These are phyloP conservation scores for Aspergillus sp. DNA, from an alignment of 2,329 filamentous ascomycete species.

Conservation along the genomic window DNA sequence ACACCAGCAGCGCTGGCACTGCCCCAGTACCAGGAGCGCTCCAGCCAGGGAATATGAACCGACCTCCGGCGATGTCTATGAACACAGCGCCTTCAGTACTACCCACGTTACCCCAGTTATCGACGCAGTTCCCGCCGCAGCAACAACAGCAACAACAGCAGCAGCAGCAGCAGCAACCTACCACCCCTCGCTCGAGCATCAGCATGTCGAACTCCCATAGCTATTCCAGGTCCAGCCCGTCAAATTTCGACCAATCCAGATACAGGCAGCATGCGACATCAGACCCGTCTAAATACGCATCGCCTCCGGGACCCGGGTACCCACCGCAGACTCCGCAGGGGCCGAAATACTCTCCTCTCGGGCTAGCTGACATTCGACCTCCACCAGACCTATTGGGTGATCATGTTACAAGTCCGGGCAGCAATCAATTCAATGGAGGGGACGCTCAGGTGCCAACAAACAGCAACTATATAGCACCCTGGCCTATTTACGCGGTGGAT, in stretches of 20 bases:
- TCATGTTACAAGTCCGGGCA: constrained; percentile 53
- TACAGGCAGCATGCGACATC: constrained; percentile 59
- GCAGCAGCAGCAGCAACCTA: constrained; percentile 10
- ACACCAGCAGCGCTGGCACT: constrained; percentile 26
- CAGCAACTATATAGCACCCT: constrained; percentile 89
- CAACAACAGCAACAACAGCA: constrained; percentile 31
- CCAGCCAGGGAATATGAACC: constrained; percentile 48
- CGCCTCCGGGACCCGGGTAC: constrained; percentile 38
- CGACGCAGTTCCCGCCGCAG: constrained; percentile 37
- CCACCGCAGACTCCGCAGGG: constrained; percentile 48
- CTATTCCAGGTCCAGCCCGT: constrained; percentile 81
- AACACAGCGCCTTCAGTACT: constrained; percentile 54
- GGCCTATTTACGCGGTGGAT: constrained; percentile 93
- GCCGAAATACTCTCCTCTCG: constrained; percentile 77
- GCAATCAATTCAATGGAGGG: constrained; percentile 58
- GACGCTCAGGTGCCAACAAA: constrained; percentile 62
- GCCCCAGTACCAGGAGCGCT: constrained; percentile 52
- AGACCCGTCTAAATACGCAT: constrained; percentile 59
- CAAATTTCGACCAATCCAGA: constrained; percentile 53
- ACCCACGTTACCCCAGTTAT: constrained; percentile 49
- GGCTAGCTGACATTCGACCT: constrained; percentile 84
- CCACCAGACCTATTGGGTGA: constrained; percentile 75
- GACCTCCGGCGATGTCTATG: constrained; percentile 47
- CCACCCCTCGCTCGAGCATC: constrained; percentile 57
- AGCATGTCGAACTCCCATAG: constrained; percentile 61